These are phyloP conservation scores for Wickerhamiella australiensis DNA, from an alignment of 805 yeast genomes.

Conservation along the genomic window DNA sequence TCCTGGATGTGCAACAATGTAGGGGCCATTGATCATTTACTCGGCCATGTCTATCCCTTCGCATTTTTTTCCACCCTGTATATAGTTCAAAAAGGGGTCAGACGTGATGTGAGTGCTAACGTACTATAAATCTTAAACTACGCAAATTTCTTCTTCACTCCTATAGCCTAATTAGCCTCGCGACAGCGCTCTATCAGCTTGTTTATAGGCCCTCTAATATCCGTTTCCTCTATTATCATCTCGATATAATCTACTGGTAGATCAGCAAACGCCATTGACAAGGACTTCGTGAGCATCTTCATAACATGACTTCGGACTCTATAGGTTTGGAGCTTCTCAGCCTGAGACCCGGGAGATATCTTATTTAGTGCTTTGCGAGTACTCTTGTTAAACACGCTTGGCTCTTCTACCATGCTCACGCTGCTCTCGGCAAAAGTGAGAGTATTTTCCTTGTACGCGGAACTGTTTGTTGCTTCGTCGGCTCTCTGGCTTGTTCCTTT, in stretches of 20 bases:
- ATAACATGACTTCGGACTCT: not conserved
- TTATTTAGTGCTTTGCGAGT: no score
- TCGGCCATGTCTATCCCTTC: no score
- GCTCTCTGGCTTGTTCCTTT: no score
- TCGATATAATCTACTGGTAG: not conserved
- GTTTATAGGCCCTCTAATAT: not conserved
- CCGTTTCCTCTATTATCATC: not conserved
- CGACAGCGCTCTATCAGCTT: not conserved
- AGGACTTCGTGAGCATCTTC: not conserved
- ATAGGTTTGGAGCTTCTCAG: not conserved
- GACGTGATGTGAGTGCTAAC: not conserved
- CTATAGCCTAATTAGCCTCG: not conserved
- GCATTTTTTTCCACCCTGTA: not conserved
- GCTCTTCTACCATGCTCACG: no score
- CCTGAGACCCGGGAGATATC: no score
- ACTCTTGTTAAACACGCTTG: no score
- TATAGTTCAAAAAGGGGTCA: not conserved
- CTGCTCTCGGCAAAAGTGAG: no score
- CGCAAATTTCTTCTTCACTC: no score
- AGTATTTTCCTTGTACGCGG: no score
- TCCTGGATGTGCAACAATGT: constrained; percentile 1
- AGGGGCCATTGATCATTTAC: not conserved
- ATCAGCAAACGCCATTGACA: not conserved
- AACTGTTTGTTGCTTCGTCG: no score
- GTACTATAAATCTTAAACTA: no score